Conservation (phyloP, 257 asterid genomes). For the Leptodermis oblonga region DNA sequence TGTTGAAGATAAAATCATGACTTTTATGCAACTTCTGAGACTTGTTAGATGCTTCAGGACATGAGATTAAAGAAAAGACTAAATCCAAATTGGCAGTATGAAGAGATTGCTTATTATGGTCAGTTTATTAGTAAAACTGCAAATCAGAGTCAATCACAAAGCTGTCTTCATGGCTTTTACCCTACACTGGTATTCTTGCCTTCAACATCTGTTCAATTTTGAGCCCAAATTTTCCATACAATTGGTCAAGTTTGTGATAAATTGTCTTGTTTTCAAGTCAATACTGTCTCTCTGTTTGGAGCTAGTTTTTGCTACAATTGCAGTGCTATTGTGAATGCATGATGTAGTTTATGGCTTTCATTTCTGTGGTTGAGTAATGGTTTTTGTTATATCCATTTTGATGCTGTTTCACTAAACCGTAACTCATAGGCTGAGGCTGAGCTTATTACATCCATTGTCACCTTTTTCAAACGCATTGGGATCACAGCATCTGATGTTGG, state of each 20-base stretch:
- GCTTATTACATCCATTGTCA: slow-evolving; percentile 77
- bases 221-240: background rate
- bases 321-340: background rate
- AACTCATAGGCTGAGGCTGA: slow-evolving; percentile 88
- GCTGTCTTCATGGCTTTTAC: background rate
- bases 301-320: background rate
- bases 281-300: background rate
- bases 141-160: background rate
- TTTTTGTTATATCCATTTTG: background rate
- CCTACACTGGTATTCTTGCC: background rate
- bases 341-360: background rate
- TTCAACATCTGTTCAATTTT: background rate
- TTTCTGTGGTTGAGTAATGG: slow-evolving; percentile 2
- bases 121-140: background rate
- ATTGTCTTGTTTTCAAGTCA: background rate
- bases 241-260: background rate
- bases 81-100: background rate
- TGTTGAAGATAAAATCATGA: background rate
- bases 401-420: slow-evolving; percentile 11
- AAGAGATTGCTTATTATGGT: background rate
- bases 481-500: slow-evolving; percentile 94
- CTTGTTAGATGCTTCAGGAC: background rate
- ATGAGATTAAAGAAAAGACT: background rate
- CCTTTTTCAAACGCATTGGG: slow-evolving; percentile 94
- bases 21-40: background rate